Base-by-base conservation (phyloP, 768 basidiomycete genomes). In the Auriscalpium microsporum region DNA sequence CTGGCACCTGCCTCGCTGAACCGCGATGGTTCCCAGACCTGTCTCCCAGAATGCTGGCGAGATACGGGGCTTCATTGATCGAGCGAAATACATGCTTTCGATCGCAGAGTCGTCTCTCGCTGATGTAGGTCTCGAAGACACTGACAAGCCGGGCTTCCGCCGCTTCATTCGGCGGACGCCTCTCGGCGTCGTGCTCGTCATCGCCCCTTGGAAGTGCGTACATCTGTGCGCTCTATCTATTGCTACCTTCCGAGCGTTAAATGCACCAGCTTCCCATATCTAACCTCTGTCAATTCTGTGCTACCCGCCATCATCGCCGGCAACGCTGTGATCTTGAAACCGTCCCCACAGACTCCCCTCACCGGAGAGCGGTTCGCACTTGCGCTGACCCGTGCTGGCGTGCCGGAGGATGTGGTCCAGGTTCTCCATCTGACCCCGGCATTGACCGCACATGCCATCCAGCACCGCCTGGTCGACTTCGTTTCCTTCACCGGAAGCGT, bases 301-400 rank as follows among this genome's bases (percentile, higher is more conserved):
- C 78, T 99, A 21, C 96, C 96, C 1, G 90, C 93, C 0, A 74
- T 99, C 59, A 74, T 98, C 33, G 83, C 94, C 6, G 90, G 96
- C 34, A 98, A 99, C 67, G 71, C 90, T 0, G 89, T 97, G 10
- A 68, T 99, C 46, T 74, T 98, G 66, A 99, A 98, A 68, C 95
- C 96, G 0, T 95, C 94, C 1, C 96, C 96, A 0, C 96, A 99
- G 66, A 97, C 94, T 0, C 95, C 96, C 5, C 74, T 92, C 46
- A 82, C 85, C 0, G 94, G 88, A 3, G 92, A 96, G 66, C 81
- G 90, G 4, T 80, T 97, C 59, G 78, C 80, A 1, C 66, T 74
- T 13, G 86, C 89, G 0, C 77, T 93, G 36, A 71, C 71, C n/a
- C 71, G 74, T 2, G 93, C 92, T 0, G 92, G 93, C 10, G 80